Conservation (phyloP, 441 rosid species). For the Populus tomentosa region DNA sequence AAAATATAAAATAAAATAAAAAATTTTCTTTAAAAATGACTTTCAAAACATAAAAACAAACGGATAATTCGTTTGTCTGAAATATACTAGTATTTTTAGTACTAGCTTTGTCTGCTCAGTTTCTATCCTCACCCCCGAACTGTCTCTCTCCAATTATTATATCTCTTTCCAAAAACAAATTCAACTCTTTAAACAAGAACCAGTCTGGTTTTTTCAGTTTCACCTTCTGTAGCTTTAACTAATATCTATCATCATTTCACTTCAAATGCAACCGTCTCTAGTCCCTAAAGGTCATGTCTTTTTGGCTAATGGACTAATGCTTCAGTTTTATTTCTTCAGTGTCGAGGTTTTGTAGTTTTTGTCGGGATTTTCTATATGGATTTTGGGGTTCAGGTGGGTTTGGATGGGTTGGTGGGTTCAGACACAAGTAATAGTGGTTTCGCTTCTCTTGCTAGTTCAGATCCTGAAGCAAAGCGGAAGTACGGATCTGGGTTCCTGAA, state of each 20-base stretch:
- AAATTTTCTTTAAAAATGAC: no score
- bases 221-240: conserved; percentile 1
- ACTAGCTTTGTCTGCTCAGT: conserved; percentile 21
- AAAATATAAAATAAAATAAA: no score
- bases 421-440: conserved; percentile 27
- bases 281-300: conserved; percentile 15
- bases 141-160: conserved; percentile 32
- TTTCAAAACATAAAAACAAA: no score
- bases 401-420: conserved; percentile 49
- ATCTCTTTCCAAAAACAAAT: background rate
- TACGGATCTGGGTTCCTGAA: conserved; percentile 59
- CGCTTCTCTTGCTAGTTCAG: conserved; percentile 31
- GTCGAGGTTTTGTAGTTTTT: conserved; percentile 14
- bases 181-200: conserved; percentile 11
- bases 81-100: conserved; percentile 16
- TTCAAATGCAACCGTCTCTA: conserved; percentile 18
- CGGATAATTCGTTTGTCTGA: background rate
- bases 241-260: conserved; percentile 3
- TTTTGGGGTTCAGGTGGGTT: conserved; percentile 41
- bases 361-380: conserved; percentile 34
- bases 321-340: conserved; percentile 8
- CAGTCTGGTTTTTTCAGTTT: conserved; percentile 23
- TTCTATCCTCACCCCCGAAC: background rate
- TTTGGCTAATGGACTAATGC: conserved; percentile 15
- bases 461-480: conserved; percentile 45